These are phyloP conservation scores for Bretschneidera sinensis DNA, from an alignment of 345 rosid species.

Conservation along the genomic window DNA sequence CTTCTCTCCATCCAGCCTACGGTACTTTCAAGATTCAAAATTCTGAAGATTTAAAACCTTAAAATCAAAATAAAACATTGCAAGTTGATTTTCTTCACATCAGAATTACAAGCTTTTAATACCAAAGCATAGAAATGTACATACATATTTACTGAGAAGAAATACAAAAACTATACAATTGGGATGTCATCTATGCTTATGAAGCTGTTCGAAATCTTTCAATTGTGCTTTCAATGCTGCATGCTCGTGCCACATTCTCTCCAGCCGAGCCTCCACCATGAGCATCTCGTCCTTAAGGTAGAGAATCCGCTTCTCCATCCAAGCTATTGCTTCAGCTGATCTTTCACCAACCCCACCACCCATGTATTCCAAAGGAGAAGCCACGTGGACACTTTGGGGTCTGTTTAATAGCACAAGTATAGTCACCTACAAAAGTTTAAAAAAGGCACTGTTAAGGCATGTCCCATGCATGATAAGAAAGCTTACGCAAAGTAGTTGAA, in stretches of 20 bases:
- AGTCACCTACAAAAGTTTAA: slow-evolving; percentile 49
- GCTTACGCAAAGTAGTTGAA: neutral
- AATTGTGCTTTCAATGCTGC: slow-evolving; percentile 48
- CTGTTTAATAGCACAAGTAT: slow-evolving; percentile 63
- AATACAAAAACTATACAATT: neutral
- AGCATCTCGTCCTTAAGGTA: slow-evolving; percentile 72
- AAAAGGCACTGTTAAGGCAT: neutral
- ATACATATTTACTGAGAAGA: too few species aligned
- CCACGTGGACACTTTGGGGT: slow-evolving; percentile 47
- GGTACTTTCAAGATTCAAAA: too few species aligned
- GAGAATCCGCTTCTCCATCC: slow-evolving; percentile 75
- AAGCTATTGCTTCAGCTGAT: slow-evolving; percentile 39
- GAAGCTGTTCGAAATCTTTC: slow-evolving; percentile 38
- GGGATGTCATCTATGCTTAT: slow-evolving; percentile 13
- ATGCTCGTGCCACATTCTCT: slow-evolving; percentile 66
- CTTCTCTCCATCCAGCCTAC: too few species aligned
- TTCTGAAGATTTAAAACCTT: slow-evolving; percentile 45
- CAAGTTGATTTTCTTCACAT: too few species aligned
- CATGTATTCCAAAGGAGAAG: slow-evolving; percentile 28
- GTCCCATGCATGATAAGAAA: neutral
- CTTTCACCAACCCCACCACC: slow-evolving; percentile 35
- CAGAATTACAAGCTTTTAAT: too few species aligned
- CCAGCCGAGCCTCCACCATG: slow-evolving; percentile 67
- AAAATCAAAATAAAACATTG: neutral
- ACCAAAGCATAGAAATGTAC: too few species aligned